phyloP scores from a whole-genome alignment of 345 rosid species.

The Carallia brachiata region DNA sequence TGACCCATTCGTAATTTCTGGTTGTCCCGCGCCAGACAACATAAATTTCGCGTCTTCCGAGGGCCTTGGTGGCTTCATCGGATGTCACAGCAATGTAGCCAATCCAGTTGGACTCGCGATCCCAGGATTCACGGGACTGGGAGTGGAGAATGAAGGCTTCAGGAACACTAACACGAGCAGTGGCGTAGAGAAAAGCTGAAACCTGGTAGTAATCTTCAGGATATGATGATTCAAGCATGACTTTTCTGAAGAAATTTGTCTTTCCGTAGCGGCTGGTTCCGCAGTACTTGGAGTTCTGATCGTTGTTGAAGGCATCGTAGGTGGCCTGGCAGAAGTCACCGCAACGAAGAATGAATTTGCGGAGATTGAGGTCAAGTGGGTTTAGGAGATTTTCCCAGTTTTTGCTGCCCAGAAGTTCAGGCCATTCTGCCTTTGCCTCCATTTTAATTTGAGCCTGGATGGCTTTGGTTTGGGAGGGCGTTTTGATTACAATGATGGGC shows the following conservation, averaged over 20 bases:
- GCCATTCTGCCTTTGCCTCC: slow-evolving; percentile 40
- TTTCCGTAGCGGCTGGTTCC: slow-evolving; percentile 85
- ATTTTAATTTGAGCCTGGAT: too few relatives aligned
- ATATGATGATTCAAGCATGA: slow-evolving; percentile 50
- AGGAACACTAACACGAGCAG: slow-evolving; percentile 57
- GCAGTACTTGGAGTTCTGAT: slow-evolving; percentile 77
- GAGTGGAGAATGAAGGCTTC: slow-evolving; percentile 70
- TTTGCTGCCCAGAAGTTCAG: slow-evolving; percentile 55
- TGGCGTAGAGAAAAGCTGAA: slow-evolving; percentile 64
- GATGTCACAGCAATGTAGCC: slow-evolving; percentile 77
- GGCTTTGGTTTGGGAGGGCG: too few relatives aligned
- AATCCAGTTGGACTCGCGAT: slow-evolving; percentile 94
- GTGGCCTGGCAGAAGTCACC: slow-evolving; percentile 95
- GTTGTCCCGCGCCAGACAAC: slow-evolving; percentile 74
- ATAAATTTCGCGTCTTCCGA: slow-evolving; percentile 76
- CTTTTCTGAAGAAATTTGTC: slow-evolving; percentile 53
- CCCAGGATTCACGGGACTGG: slow-evolving; percentile 74
- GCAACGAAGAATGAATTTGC: slow-evolving; percentile 66
- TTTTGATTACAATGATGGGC: too few relatives aligned
- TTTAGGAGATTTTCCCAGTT: slow-evolving; percentile 70
- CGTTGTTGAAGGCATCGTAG: slow-evolving; percentile 86
- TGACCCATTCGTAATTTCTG: slow-evolving; percentile 78
- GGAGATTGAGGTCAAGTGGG: slow-evolving; percentile 69
- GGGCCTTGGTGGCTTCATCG: slow-evolving; percentile 41
- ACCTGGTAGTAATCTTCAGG: slow-evolving; percentile 48